Percentiles rank a stretch among this genome's conserved stretches.
phyloP scores from a whole-genome alignment of 768 basidiomycete species.

The Trametes cubensis region DNA sequence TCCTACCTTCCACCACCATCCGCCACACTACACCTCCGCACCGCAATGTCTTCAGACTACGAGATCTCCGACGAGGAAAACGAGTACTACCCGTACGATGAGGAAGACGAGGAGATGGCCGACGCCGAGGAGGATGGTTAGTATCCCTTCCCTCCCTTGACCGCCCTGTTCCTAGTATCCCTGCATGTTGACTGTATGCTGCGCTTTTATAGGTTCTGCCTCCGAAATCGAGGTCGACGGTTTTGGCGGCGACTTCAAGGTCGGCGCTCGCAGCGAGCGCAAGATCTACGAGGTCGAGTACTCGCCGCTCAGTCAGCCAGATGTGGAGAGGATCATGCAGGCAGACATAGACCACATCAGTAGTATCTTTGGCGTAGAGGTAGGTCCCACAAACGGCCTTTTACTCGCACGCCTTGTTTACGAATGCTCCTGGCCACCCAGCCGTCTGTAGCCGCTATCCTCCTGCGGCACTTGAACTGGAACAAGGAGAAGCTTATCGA shows the following conservation, averaged over 20 bases:
- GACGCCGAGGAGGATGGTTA: conserved; percentile 62
- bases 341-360: conserved; percentile 84
- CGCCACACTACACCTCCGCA: background rate
- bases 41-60: conserved; percentile 62
- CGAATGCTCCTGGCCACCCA: conserved; percentile 35
- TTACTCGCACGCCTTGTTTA: background rate
- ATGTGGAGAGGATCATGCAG: conserved; percentile 79
- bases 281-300: conserved; percentile 89
- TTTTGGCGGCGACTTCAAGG: conserved; percentile 64
- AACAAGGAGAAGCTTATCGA: conserved; percentile 96
- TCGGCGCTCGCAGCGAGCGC: conserved; percentile 53
- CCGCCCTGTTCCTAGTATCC: conserved; percentile 21
- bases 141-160: conserved; percentile 28
- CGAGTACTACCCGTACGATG: conserved; percentile 69
- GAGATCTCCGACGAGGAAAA: conserved; percentile 70
- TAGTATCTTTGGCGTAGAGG: conserved; percentile 87
- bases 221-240: conserved; percentile 71
- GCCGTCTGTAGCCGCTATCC: conserved; percentile 69
- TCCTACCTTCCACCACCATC: conserved; percentile 5
- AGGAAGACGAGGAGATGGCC: conserved; percentile 69
- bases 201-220: conserved; percentile 39
- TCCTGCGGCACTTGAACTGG: conserved; percentile 87
- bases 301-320: conserved; percentile 68
- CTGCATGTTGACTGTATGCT: conserved; percentile 24
- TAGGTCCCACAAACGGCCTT: conserved; percentile 46